phyloP scores from a whole-genome alignment of 1,284 basidiomycete genomes.

The Stereum hirsutum region DNA sequence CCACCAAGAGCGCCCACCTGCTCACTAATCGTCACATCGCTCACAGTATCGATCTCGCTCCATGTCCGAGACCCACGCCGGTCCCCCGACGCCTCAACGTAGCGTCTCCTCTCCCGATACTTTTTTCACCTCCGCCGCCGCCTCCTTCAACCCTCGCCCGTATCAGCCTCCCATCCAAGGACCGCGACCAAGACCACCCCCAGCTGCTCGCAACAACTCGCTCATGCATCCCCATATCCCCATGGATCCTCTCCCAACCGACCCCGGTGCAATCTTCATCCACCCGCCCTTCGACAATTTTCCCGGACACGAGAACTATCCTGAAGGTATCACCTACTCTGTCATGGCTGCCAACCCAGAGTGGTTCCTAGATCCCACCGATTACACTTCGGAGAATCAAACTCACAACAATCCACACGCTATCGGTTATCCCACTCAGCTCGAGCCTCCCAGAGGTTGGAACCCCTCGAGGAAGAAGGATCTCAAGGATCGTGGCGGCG shows the following conservation, averaged over 20 bases:
- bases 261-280: constrained; percentile 56
- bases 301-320: constrained; percentile 47
- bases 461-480: constrained; percentile 72
- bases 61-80: constrained; percentile 16
- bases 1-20: too few species aligned
- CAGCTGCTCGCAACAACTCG: constrained; percentile 24
- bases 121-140: constrained; percentile 50
- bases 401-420: constrained; percentile 33
- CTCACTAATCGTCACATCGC: too few species aligned
- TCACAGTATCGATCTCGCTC: too few species aligned
- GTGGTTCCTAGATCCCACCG: constrained; percentile 65
- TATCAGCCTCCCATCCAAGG: constrained; percentile 31
- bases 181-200: constrained; percentile 17
- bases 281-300: constrained; percentile 62
- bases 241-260: constrained; percentile 56
- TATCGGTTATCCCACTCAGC: constrained; percentile 58
- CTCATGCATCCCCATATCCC: constrained; percentile 39
- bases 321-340: constrained; percentile 59
- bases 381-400: constrained; percentile 46
- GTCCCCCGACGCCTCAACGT: constrained; percentile 40
- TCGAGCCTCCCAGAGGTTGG: constrained; percentile 76
- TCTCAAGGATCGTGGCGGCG: constrained; percentile 49
- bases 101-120: constrained; percentile 34
- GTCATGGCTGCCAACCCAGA: constrained; percentile 60
- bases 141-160: constrained; percentile 50